Evolutionary conservation across 176 grass and related monocot genomes (phyloP).

Genomic region (Secale cereale): DNA sequence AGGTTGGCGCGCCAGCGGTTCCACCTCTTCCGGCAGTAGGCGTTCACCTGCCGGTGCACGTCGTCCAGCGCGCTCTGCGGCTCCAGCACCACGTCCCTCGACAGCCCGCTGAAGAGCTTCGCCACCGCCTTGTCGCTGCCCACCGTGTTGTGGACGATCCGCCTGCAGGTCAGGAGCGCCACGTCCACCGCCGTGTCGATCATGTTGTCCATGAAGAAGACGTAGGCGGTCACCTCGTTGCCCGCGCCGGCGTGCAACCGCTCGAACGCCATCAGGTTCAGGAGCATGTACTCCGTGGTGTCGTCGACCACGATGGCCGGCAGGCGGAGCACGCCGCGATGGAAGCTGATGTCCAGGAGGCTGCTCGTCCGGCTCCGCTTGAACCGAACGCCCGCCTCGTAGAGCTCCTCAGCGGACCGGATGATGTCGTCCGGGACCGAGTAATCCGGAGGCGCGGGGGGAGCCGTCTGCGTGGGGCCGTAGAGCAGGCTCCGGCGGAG

Average conservation of each 20-base stretch:
- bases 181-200: background rate
- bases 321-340: slow-evolving; percentile 34
- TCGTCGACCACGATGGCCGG: slow-evolving; percentile 66
- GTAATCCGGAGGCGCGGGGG: background rate
- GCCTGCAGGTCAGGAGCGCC: background rate
- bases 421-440: slow-evolving; percentile 35
- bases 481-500: slow-evolving; percentile 49
- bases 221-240: background rate
- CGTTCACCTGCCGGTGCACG: background rate
- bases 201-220: background rate
- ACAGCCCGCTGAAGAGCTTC: background rate
- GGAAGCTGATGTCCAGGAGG: slow-evolving; percentile 65
- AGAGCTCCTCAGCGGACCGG: slow-evolving; percentile 62
- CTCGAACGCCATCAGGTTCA: slow-evolving; percentile 19
- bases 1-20: slow-evolving; percentile 49
- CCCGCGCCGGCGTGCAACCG: background rate
- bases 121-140: background rate
- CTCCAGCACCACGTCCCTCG: background rate
- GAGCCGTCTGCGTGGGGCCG: background rate
- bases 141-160: background rate
- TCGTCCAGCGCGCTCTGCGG: background rate
- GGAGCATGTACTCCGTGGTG: slow-evolving; percentile 68
- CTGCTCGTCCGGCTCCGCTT: slow-evolving; percentile 32
- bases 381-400: slow-evolving; percentile 72
- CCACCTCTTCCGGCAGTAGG: slow-evolving; percentile 20